Evolutionary conservation across 192 early-diverging fungal species (phyloP).

Genomic region (Coemansia sp.): DNA sequence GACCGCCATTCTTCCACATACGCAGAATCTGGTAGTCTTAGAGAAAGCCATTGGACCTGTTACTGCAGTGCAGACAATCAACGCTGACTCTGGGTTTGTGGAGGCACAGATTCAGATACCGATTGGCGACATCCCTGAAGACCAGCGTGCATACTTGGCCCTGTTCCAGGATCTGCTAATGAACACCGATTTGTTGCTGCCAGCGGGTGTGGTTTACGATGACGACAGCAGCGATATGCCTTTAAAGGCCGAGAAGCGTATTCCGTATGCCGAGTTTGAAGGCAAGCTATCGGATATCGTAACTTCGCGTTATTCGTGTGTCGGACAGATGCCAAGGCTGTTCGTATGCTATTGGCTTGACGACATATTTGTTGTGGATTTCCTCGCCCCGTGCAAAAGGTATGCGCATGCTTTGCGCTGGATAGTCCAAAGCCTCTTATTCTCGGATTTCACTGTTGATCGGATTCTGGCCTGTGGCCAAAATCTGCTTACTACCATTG

Average conservation of each 20-base stretch:
- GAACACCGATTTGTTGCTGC: slow-evolving; percentile 56
- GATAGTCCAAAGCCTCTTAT: slow-evolving; percentile 61
- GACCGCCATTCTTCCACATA: slow-evolving; percentile 21
- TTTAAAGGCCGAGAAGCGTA: slow-evolving; percentile 4
- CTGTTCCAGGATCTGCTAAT: slow-evolving; percentile 79
- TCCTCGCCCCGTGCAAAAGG: slow-evolving; percentile 22
- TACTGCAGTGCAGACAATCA: slow-evolving; percentile 59
- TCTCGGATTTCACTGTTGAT: slow-evolving; percentile 69
- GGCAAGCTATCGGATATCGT: slow-evolving; percentile 53
- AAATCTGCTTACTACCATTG: slow-evolving; percentile 66
- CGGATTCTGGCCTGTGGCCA: slow-evolving; percentile 68
- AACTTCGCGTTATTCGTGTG: slow-evolving; percentile 53
- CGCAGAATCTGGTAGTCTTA: slow-evolving; percentile 5
- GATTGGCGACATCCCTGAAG: slow-evolving; percentile 53
- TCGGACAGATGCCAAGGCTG: slow-evolving; percentile 20
- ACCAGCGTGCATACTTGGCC: slow-evolving; percentile 68
- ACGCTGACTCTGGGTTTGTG: slow-evolving; percentile 68
- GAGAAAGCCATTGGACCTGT: slow-evolving; percentile 48
- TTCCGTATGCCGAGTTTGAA: slow-evolving; percentile 38
- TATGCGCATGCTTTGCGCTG: slow-evolving; percentile 50
- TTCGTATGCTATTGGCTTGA: slow-evolving; percentile 57
- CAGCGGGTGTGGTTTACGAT: slow-evolving; percentile 47
- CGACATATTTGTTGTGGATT: slow-evolving; percentile 61
- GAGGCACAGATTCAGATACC: slow-evolving; percentile 63
- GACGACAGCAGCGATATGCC: neutral